Evolutionary conservation across 352 stramenopile genomes (phyloP), one percentile per base, ranked within the genome.

Genomic region (Aphanomyces invadans): DNA sequence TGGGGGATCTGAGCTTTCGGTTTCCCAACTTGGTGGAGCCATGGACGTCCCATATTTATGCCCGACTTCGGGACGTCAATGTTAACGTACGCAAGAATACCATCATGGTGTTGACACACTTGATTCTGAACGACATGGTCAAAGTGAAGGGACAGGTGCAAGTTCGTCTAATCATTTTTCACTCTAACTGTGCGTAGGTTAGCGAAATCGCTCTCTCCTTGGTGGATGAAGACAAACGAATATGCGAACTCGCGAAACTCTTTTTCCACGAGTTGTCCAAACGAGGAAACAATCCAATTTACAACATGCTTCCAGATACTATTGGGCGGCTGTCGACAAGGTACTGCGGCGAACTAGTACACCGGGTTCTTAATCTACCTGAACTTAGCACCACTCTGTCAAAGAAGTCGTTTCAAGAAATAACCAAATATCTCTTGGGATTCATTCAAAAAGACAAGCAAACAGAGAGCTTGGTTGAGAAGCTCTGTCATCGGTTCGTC

Each of bases 81-180:
- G 65, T 80, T 21, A 86, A 89, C 60, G 97, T 99, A 28, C 90
- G 96, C 38, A 90, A 96, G 56, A 98, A 99, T 70, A 97, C 96
- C 38, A 89, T 99, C 49, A 97, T 98, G 70, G 96, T 99, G 32
- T 85, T 99, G 2, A 98, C 96, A 29, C 96, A 99, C 71, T 85
- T 99, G 38, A 98, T 99, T 73, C 76, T 99, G 33, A 99, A 99
- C 75, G 96, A 99, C 70, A 99, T 99, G 97, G 96, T 99, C 42
- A 99, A 98, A 79, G 95, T 99, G n/a, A 98, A 98, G 72, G 95
- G 92, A 17, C 89, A 98, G 74, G 79, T 95, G 3, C 82, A 76
- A 51, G 76, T n/a, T n/a, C 11, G 4, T 9, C n/a, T n/a, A 26
- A 55, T 55, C 19, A 29, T 11, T 15, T n/a, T n/a, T n/a, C 46